A percentile compares a stretch with the other conserved stretches of the same genome.
Conservation (phyloP, 2,329 filamentous ascomycete species). For the Trichoderma atroviride region DNA sequence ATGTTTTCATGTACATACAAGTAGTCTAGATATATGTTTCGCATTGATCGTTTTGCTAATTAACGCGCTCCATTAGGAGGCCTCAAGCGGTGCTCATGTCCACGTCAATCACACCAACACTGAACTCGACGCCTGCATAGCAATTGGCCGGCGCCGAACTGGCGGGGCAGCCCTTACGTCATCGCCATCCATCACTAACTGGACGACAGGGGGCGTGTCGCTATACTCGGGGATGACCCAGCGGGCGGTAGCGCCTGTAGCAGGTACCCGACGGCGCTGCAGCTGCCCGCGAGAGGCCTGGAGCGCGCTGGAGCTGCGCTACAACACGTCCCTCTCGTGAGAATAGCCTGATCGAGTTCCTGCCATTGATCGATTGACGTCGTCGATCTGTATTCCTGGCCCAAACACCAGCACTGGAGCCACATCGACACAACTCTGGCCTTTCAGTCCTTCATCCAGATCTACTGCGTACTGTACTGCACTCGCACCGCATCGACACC, state of each 20-base stretch:
- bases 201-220: not conserved
- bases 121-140: not conserved
- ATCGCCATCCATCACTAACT: slow-evolving; percentile 9
- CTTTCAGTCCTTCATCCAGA: not conserved
- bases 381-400: not conserved
- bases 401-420: not conserved
- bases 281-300: not conserved
- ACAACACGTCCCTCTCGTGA: not conserved
- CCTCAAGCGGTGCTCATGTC: not conserved
- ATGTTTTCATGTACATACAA: not conserved
- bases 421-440: not conserved
- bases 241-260: not conserved
- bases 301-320: not conserved
- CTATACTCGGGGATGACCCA: not conserved
- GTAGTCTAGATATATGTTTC: no score
- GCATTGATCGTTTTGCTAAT: not conserved
- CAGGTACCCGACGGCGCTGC: not conserved
- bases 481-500: not conserved
- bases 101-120: not conserved
- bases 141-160: not conserved
- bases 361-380: not conserved
- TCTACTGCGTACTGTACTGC: not conserved
- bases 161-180: slow-evolving; percentile 19
- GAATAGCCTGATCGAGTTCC: slow-evolving; percentile 7
- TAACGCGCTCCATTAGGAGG: not conserved